These are phyloP conservation scores for Candida caryicola DNA, from an alignment of 805 yeast species.

Conservation along the genomic window DNA sequence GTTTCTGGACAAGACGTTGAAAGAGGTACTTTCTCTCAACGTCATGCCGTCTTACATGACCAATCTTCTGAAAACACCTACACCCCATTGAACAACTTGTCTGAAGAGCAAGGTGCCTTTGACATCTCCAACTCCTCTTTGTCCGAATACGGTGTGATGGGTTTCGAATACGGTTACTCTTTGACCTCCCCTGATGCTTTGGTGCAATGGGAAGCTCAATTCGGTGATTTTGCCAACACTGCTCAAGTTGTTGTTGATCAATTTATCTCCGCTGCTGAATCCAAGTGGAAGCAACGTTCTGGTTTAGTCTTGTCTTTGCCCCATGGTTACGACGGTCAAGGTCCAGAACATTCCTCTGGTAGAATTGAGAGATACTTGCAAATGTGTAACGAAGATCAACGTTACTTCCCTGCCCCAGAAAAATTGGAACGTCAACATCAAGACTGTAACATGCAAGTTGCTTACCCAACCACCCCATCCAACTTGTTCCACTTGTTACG, in stretches of 20 bases:
- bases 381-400: conserved; percentile 92
- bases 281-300: conserved; percentile 98
- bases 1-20: conserved; percentile 99
- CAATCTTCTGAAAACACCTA: conserved; percentile 80
- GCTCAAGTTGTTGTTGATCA: conserved; percentile 98
- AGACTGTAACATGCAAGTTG: conserved; percentile 97
- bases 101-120: conserved; percentile 80
- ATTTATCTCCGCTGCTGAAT: conserved; percentile 94
- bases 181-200: conserved; percentile 95
- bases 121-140: conserved; percentile 90
- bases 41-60: conserved; percentile 97
- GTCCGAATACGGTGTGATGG: conserved; percentile 99
- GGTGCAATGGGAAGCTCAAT: conserved; percentile 99
- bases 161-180: conserved; percentile 98
- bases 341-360: conserved; percentile 99
- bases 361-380: conserved; percentile 96
- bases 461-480: conserved; percentile 97
- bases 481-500: conserved; percentile 94
- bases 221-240: conserved; percentile 99
- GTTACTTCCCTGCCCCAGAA: conserved; percentile 85
- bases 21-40: conserved; percentile 99
- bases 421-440: conserved; percentile 96
- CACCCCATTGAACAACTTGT: conserved; percentile 80
- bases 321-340: conserved; percentile 99
- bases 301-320: conserved; percentile 95